A percentile compares a stretch with the other conserved stretches of the same genome.
phyloP scores from a whole-genome alignment of 2,329 filamentous ascomycete species.

The Neofusicoccum ribis region DNA sequence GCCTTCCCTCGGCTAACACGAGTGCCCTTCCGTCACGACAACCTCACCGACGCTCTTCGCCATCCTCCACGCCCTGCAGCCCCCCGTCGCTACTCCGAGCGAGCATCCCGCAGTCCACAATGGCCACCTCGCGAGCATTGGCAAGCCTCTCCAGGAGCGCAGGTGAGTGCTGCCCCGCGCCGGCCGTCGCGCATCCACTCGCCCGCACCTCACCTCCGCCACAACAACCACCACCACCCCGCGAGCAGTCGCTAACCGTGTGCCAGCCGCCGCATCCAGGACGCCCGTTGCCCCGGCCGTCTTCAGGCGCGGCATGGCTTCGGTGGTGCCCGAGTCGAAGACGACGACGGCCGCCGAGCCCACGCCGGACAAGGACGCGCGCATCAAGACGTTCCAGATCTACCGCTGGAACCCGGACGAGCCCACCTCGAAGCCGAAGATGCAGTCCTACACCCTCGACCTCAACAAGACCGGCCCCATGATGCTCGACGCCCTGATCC shows the following conservation, averaged over 20 bases:
- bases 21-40: slow-evolving; percentile 14
- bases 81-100: slow-evolving; percentile 7
- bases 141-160: slow-evolving; percentile 39
- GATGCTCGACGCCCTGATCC: slow-evolving; percentile 93
- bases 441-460: slow-evolving; percentile 94
- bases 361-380: slow-evolving; percentile 55
- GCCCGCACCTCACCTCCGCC: background rate
- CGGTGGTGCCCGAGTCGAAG: slow-evolving; percentile 51
- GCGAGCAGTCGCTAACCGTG: slow-evolving; percentile 16
- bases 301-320: slow-evolving; percentile 36
- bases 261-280: slow-evolving; percentile 30
- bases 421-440: slow-evolving; percentile 87
- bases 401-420: slow-evolving; percentile 98
- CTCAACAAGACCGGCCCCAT: slow-evolving; percentile 99
- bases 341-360: slow-evolving; percentile 64
- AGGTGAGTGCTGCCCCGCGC: slow-evolving; percentile 29
- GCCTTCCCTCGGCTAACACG: slow-evolving; percentile 11
- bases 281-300: slow-evolving; percentile 34
- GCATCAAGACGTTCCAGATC: slow-evolving; percentile 94
- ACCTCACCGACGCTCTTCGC: background rate
- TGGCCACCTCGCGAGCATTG: slow-evolving; percentile 41
- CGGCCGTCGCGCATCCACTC: background rate
- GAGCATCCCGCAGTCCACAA: slow-evolving; percentile 22
- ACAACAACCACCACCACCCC: background rate
- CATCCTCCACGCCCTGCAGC: background rate